Base-by-base conservation (phyloP, 2,329 filamentous ascomycete species). In the Magnaporthiopsis rhizophila region DNA sequence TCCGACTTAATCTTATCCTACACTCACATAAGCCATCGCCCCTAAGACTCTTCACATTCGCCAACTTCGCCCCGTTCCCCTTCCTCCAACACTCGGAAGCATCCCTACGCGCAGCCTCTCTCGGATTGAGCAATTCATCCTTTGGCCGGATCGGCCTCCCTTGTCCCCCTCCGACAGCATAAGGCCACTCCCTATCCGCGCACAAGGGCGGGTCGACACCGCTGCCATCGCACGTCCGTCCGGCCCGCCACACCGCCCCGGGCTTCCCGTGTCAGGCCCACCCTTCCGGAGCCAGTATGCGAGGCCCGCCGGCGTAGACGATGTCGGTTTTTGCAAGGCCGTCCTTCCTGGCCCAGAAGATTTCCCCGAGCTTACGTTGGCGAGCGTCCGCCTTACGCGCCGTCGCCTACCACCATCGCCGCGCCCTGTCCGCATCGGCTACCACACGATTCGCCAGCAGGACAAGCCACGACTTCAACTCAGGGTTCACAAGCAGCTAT, bases 401-500 rank as follows among this genome's bases (percentile, higher is more conserved):
- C 9, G 21, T 45, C 36, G 38, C 58, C 57, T 61, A 56, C 36
- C 62, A 56, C 4, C 34, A 28, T n/a, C 50, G 61, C 57, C 71
- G 72, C 61, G 61, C 65, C 28, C 67, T 78, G 24, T 75, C 76
- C 8, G 70, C 67, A 8, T 74, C 75, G 28, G 67, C 69, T 53
- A 59, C 67, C 32, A 66, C 71, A 12, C 70, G 66, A 45, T 69
- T 71, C 26, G 68, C 73, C 32, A 72, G 76, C 11, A 76, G 79
- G 65, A 78, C 81, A 58, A 78, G 76, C 24, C 72, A 77, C 18
- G 80, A 83, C 71, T 81, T 86, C 71, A 82, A 80, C 69, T 83
- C 83, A 1, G 83, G 84, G 62, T 87, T 83, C 70, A 83, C 80
- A n/a, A 81, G 80, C 65, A 84, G 74, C 71, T 87, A 87, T 76